A percentile compares a stretch with the other conserved stretches of the same genome.
phyloP scores from a whole-genome alignment of 306 rosid species.

The Styphnolobium japonicum region DNA sequence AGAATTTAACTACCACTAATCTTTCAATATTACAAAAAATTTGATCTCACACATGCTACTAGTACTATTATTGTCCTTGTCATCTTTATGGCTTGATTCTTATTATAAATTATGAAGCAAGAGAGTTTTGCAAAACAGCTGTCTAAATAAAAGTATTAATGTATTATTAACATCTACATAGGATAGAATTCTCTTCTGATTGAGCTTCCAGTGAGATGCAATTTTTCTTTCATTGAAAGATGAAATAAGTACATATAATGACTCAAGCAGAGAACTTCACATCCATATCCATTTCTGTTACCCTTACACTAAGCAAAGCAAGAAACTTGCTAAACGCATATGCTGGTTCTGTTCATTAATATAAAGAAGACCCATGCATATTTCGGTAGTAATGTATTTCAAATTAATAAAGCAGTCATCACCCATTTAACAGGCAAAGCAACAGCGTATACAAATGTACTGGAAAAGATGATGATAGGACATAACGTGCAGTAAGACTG shows the following conservation, averaged over 20 bases:
- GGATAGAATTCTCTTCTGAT: no score
- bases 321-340: neutral
- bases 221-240: no score
- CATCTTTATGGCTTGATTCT: neutral
- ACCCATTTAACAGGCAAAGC: neutral
- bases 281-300: neutral
- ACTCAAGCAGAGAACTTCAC: neutral
- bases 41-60: neutral
- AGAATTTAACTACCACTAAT: neutral
- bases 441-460: neutral
- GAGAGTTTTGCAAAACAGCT: neutral
- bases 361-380: neutral
- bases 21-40: neutral
- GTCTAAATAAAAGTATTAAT: no score
- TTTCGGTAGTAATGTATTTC: neutral
- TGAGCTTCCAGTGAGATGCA: no score
- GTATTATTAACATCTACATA: no score
- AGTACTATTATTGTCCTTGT: neutral
- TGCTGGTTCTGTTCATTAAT: neutral
- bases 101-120: no score
- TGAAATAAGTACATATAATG: neutral
- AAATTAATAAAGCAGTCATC: neutral
- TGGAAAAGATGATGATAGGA: neutral
- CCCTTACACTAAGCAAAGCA: neutral
- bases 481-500: conserved; percentile 3